Base-by-base conservation (phyloP, 768 basidiomycete species). In the Lactarius hengduanensis region DNA sequence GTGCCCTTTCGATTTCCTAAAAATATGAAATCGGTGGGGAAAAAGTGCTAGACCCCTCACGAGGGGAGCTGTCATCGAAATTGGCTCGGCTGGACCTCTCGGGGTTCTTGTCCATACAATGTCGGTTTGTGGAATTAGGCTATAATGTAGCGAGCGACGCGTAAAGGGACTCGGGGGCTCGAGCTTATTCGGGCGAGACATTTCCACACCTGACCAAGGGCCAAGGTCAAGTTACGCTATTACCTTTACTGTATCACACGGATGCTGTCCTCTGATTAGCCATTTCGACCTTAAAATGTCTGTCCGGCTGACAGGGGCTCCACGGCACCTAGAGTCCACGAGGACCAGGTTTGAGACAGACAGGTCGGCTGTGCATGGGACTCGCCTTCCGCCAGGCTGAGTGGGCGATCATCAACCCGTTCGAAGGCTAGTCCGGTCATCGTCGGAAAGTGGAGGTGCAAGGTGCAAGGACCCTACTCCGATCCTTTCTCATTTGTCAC, bases 231-330 rank as follows among this genome's bases (percentile, higher is more conserved):
- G 55, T 53, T 53, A 41, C 28, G 56, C 26, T 28, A 66, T 66
- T 66, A 38, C 65, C 56, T 57, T 66, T 61, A 28, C 45, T 28
- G 55, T 56, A 18, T 43, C 18, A n/a, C 59, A 40, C 36, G 11
- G 38, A 30, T 40, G 50, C 22, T 59, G 34, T 50, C 66, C 50
- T 57, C 40, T 59, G 66, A 67, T 67, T 67, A 63, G 66, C 58
- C 36, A 47, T 32, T 34, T 28, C 32, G 66, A 63, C 62, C 58
- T 67, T 67, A 67, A 67, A 67, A 67, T 59, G 16, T 58, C 45
- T 56, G 57, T 59, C 61, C 61, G 63, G 41, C 62, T 60, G 66
- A 67, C 62, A 67, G 66, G 62, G 58, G 62, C 3, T 20, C n/a
- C 28, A 62, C 59, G n/a, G 28, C 54, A 26, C 22, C 54, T 11